phyloP scores from a whole-genome alignment of 1,284 basidiomycete genomes.

The Hortiboletus rubellus region DNA sequence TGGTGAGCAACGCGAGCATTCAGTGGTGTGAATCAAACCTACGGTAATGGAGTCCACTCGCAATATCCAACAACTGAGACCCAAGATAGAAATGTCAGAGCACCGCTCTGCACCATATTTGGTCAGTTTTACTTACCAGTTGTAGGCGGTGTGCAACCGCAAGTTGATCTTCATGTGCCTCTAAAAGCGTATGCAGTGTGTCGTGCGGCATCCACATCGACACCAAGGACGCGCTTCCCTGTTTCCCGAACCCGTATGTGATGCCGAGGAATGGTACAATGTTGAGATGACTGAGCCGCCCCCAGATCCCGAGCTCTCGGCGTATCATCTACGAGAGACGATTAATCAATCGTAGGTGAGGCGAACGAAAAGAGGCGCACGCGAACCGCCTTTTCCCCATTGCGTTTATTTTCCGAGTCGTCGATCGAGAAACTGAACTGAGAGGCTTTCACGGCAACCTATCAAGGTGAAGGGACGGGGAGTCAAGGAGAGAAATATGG shows the following conservation, averaged over 20 bases:
- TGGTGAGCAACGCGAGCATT: not conserved
- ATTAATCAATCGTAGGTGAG: not conserved
- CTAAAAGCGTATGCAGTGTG: conserved; percentile 8
- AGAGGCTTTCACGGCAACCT: conserved; percentile 22
- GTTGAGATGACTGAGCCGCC: conserved; percentile 10
- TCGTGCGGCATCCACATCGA: conserved; percentile 22
- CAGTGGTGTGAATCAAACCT: not conserved
- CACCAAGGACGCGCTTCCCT: conserved; percentile 13
- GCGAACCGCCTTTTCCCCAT: not conserved
- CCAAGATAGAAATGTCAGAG: not conserved
- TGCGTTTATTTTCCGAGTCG: not conserved
- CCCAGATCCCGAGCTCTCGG: conserved; percentile 16
- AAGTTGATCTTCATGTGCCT: not conserved
- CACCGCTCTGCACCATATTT: not conserved
- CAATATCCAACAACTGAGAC: conserved; percentile 13
- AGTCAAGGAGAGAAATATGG: not conserved
- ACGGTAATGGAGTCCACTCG: conserved; percentile 15
- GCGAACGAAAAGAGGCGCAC: not conserved
- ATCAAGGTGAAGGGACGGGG: not conserved
- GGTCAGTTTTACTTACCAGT: not conserved
- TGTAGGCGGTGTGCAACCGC: conserved; percentile 5
- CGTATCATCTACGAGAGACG: conserved; percentile 9
- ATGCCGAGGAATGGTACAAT: conserved; percentile 19
- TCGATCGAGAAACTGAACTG: conserved; percentile 7
- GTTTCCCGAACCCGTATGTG: conserved; percentile 13